Base-by-base conservation (phyloP, 2,329 filamentous ascomycete genomes). In the Neofusicoccum parvum region DNA sequence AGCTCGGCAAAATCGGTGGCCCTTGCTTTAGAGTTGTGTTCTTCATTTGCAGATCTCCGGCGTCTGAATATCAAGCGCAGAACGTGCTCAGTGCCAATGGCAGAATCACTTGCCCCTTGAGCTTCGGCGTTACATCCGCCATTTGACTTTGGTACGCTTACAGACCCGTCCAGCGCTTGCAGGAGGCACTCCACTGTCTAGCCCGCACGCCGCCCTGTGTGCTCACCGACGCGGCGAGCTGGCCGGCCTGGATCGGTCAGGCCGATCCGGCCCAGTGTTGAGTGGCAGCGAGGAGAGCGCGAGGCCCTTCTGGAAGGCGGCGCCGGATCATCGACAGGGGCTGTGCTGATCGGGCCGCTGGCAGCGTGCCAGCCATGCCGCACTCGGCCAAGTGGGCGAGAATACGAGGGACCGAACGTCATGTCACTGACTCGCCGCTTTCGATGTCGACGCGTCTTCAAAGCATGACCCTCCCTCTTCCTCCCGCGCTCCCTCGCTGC, bases 341-440 rank as follows among this genome's bases (percentile, higher is more conserved):
- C 54, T 6, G 48, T 45, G 54, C 54, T 58, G 54, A 58, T 58
- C 54, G 54, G 54, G 54, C 54, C 54, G 54, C 36, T 34, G 54
- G 14, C 23, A 45, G 15, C 20, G 17, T 12, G 17, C 20, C 7
- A 3, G 14, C 54, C 39, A 34, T 45, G 34, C 54, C 54, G 5
- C 14, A 9, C 23, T 7, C 6, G 54, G 54, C 39, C 36, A 58
- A 41, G 54, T 14, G 12, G 23, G 34, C 14, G 2, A 43, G 20
- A 58, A 58, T 58, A 58, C 54, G 54, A 58, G 39, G 3, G 23
- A 3, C 10, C 41, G 54, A 11, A 58, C 54, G 54, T 45, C 37
- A 58, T 45, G 54, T 34, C 23, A 32, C 54, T 58, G 54, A 58
- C 54, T 58, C 54, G 54, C 10, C 23, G 23, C 34, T 17, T 20